Percentiles rank a stretch among this genome's conserved stretches.
phyloP scores from a whole-genome alignment of 2,329 filamentous ascomycete species.

The Colletotrichum noveboracense region DNA sequence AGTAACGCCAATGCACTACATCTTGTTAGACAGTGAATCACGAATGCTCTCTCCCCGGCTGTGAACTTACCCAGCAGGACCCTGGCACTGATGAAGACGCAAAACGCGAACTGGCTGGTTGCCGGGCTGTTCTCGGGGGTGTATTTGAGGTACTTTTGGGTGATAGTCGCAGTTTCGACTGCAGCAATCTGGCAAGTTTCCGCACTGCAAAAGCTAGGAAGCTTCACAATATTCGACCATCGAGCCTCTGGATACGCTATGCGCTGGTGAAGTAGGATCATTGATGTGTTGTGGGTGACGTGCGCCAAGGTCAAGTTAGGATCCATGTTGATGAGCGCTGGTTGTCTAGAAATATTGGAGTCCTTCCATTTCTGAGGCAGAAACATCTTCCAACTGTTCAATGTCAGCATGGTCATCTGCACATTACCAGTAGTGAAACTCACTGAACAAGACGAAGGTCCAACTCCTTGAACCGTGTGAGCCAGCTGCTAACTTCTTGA shows the following conservation, averaged over 20 bases:
- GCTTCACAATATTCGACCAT: slow-evolving; percentile 31
- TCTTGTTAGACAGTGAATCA: neutral
- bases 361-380: slow-evolving; percentile 47
- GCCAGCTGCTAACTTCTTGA: slow-evolving; percentile 46
- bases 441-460: slow-evolving; percentile 49
- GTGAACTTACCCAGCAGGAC: slow-evolving; percentile 36
- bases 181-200: slow-evolving; percentile 54
- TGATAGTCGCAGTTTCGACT: slow-evolving; percentile 49
- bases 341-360: slow-evolving; percentile 31
- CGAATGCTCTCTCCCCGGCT: neutral
- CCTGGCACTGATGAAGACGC: slow-evolving; percentile 49
- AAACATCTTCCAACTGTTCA: slow-evolving; percentile 45
- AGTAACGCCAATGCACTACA: slow-evolving; percentile 33
- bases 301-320: slow-evolving; percentile 55
- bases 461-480: slow-evolving; percentile 52
- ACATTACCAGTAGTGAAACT: neutral
- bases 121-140: slow-evolving; percentile 30
- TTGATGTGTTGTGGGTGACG: slow-evolving; percentile 53
- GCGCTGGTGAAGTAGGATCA: slow-evolving; percentile 53
- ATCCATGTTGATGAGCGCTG: slow-evolving; percentile 40
- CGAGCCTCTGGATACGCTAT: slow-evolving; percentile 47
- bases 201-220: slow-evolving; percentile 50
- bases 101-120: slow-evolving; percentile 48
- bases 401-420: neutral
- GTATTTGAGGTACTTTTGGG: slow-evolving; percentile 48